Percentiles rank a stretch among this genome's conserved stretches.
Evolutionary conservation across 805 yeast genomes (phyloP).

Genomic region (Saturnispora saitoi): DNA sequence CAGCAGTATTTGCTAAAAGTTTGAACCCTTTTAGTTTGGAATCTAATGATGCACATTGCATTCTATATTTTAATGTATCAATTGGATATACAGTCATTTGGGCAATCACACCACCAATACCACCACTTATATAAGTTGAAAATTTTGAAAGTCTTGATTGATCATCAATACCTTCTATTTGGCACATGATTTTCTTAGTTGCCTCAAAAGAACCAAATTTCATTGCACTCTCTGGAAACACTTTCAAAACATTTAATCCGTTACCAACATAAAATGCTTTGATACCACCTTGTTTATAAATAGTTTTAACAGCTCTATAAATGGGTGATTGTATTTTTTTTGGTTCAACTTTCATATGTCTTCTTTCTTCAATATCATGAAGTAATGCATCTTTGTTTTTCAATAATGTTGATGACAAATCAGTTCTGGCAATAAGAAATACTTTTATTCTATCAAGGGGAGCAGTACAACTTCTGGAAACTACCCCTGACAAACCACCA

Average conservation of each 20-base stretch:
- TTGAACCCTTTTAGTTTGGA: constrained; percentile 51
- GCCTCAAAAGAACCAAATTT: constrained; percentile 94
- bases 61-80: constrained; percentile 86
- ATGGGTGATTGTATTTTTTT: constrained; percentile 61
- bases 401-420: constrained; percentile 59
- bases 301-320: constrained; percentile 66
- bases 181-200: constrained; percentile 65
- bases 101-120: constrained; percentile 89
- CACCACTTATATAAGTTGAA: constrained; percentile 89
- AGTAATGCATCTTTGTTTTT: constrained; percentile 40
- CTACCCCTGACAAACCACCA: constrained; percentile 93
- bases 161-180: constrained; percentile 67
- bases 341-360: constrained; percentile 34
- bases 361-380: constrained; percentile 28
- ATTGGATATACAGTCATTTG: constrained; percentile 92
- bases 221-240: constrained; percentile 95
- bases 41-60: constrained; percentile 85
- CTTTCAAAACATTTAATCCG: constrained; percentile 87
- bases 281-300: constrained; percentile 85
- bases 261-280: constrained; percentile 89
- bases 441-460: constrained; percentile 95
- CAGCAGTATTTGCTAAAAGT: constrained; percentile 58
- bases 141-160: constrained; percentile 59
- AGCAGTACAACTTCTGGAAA: constrained; percentile 93
- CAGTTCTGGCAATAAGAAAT: constrained; percentile 85